Evolutionary conservation across 257 asterid genomes (phyloP).

Genomic region (Solanum boliviense): DNA sequence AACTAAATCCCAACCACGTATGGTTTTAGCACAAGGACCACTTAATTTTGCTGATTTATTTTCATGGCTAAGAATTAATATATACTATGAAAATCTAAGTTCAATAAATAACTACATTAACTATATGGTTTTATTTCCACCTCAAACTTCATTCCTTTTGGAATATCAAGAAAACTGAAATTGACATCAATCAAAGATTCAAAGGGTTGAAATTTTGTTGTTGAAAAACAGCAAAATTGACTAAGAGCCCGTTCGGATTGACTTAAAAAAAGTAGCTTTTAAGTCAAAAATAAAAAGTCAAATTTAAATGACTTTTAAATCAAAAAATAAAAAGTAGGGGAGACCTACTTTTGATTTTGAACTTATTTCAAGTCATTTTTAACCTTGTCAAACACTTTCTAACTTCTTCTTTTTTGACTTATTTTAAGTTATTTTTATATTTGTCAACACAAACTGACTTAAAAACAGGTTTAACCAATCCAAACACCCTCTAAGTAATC

Average conservation of each 20-base stretch:
- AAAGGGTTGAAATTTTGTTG: background rate
- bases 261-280: too few relatives aligned
- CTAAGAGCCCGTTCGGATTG: too few relatives aligned
- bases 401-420: too few relatives aligned
- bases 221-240: background rate
- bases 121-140: background rate
- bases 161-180: background rate
- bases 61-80: background rate
- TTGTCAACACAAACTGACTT: too few relatives aligned
- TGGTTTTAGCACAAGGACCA: background rate
- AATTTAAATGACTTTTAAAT: too few relatives aligned
- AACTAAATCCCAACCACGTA: background rate
- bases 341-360: too few relatives aligned
- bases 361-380: too few relatives aligned
- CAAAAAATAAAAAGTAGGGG: too few relatives aligned
- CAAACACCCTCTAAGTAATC: background rate
- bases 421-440: too few relatives aligned
- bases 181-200: background rate
- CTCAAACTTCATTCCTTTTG: background rate
- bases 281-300: fast-evolving
- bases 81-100: background rate
- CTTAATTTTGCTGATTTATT: background rate
- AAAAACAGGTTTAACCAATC: too few relatives aligned
- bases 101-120: background rate
- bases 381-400: too few relatives aligned